A percentile compares a stretch with the other conserved stretches of the same genome.
Evolutionary conservation across 768 basidiomycete species (phyloP).

Genomic region (Lactarius hengduanensis): DNA sequence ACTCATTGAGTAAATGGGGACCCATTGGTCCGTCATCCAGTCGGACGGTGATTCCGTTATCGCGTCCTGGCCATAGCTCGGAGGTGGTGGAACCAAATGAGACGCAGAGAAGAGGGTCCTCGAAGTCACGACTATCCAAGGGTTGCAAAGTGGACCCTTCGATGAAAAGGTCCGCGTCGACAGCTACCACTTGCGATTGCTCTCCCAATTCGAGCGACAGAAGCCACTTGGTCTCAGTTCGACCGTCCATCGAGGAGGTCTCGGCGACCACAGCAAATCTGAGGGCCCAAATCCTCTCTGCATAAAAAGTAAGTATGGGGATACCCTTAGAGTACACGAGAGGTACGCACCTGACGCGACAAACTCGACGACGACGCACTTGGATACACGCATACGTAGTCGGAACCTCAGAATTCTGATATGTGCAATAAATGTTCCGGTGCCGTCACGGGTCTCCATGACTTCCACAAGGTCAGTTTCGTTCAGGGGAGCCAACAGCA

Average conservation of each 20-base stretch:
- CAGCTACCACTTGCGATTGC: constrained; percentile 46
- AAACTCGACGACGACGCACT: constrained; percentile 59
- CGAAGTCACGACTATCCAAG: background rate
- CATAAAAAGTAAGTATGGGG: background rate
- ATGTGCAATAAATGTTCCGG: constrained; percentile 51
- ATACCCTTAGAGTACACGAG: background rate
- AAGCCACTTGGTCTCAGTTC: constrained; percentile 42
- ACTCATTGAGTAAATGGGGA: constrained; percentile 53
- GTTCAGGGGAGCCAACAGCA: constrained; percentile 37
- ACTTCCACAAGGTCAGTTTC: constrained; percentile 55
- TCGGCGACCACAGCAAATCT: constrained; percentile 38
- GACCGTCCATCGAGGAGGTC: constrained; percentile 7
- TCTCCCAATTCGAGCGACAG: constrained; percentile 56
- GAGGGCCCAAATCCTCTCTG: constrained; percentile 62
- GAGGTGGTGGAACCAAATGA: constrained; percentile 1
- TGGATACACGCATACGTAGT: constrained; percentile 63
- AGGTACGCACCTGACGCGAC: constrained; percentile 52
- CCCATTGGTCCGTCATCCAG: constrained; percentile 20
- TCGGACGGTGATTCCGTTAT: constrained; percentile 6
- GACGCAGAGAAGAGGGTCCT: background rate
- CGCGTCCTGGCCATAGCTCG: constrained; percentile 10
- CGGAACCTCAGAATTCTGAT: constrained; percentile 60
- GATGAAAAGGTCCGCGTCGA: constrained; percentile 18
- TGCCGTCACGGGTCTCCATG: constrained; percentile 40
- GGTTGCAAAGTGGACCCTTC: background rate